A percentile compares a stretch with the other conserved stretches of the same genome.
Conservation (phyloP, 352 stramenopile genomes). For the Globisporangium paddicum region DNA sequence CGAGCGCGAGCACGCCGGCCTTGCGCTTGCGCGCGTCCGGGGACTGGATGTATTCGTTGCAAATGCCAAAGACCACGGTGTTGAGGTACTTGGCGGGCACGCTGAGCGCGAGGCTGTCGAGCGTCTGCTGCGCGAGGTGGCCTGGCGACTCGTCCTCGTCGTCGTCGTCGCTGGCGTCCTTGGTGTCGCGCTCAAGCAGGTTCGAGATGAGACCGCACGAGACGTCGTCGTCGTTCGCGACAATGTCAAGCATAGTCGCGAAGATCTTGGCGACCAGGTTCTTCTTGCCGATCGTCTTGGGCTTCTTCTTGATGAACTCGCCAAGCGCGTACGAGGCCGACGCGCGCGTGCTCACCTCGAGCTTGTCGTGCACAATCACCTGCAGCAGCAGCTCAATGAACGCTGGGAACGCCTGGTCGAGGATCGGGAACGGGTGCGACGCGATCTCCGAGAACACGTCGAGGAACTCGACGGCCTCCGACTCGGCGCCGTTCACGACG, state of each 20-base stretch:
- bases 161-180: conserved; percentile 48
- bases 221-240: conserved; percentile 68
- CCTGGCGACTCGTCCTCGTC: conserved; percentile 78
- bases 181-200: conserved; percentile 65
- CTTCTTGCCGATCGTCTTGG: conserved; percentile 87
- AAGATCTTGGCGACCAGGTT: conserved; percentile 81
- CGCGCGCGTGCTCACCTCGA: conserved; percentile 74
- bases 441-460: conserved; percentile 86
- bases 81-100: conserved; percentile 85
- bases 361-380: conserved; percentile 68
- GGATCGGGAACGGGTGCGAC: conserved; percentile 78
- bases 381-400: conserved; percentile 84
- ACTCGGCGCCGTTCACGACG: conserved; percentile 67
- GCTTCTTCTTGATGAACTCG: conserved; percentile 88
- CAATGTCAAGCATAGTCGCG: conserved; percentile 81
- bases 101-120: conserved; percentile 78
- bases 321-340: conserved; percentile 80
- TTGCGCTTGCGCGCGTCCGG: conserved; percentile 91
- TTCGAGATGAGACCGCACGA: conserved; percentile 83
- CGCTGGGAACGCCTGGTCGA: conserved; percentile 72
- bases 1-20: conserved; percentile 94
- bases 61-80: conserved; percentile 64
- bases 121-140: conserved; percentile 80
- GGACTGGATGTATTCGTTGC: conserved; percentile 89
- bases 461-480: conserved; percentile 82